A percentile compares a stretch with the other conserved stretches of the same genome.
These are phyloP conservation scores for Psilocybe cubensis DNA, from an alignment of 768 basidiomycete genomes.

Conservation along the genomic window DNA sequence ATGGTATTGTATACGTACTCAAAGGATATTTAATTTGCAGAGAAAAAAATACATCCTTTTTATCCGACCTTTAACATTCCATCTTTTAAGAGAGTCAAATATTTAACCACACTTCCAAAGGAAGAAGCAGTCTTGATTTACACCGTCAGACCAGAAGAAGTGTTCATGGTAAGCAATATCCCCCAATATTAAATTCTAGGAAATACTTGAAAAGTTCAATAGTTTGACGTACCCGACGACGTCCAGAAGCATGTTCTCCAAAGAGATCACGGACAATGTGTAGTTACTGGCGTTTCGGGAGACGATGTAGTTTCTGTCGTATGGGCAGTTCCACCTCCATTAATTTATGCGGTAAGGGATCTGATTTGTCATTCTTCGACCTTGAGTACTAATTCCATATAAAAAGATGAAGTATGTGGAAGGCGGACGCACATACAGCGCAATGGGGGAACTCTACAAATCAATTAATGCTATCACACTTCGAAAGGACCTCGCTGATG, in stretches of 20 bases:
- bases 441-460: neutral
- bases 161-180: no score
- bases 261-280: neutral
- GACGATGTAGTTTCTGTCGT: neutral
- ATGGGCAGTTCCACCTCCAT: neutral
- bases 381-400: neutral
- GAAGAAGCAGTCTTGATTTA: no score
- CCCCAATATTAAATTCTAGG: neutral
- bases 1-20: neutral
- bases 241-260: neutral
- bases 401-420: neutral
- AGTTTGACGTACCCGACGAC: neutral
- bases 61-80: no score
- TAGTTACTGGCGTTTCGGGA: neutral
- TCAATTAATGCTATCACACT: neutral
- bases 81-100: no score
- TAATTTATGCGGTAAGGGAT: neutral
- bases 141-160: no score
- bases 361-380: neutral
- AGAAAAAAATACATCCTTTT: no score
- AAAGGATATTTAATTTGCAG: neutral
- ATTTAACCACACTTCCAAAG: no score
- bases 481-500: neutral
- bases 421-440: no score
- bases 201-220: neutral